phyloP scores from a whole-genome alignment of 805 yeast genomes.

The Yarrowia deformans region DNA sequence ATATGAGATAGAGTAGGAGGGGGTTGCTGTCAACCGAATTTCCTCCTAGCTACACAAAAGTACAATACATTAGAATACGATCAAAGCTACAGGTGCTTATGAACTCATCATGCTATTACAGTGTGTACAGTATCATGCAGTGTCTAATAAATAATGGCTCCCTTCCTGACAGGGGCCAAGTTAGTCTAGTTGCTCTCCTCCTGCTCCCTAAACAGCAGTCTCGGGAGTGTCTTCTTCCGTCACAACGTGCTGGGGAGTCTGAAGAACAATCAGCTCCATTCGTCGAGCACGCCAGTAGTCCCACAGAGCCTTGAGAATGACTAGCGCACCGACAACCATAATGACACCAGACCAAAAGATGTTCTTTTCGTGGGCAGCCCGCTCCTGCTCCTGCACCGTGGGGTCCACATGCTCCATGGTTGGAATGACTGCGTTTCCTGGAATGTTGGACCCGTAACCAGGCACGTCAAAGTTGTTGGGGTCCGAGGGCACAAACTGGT shows the following conservation, averaged over 20 bases:
- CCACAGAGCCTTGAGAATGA: slow-evolving; percentile 69
- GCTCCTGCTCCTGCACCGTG: slow-evolving; percentile 32
- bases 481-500: slow-evolving; percentile 60
- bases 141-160: slow-evolving; percentile 33
- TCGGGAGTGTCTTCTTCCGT: slow-evolving; percentile 36
- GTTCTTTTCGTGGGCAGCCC: slow-evolving; percentile 20
- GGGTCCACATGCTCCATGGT: slow-evolving; percentile 40
- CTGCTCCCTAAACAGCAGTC: slow-evolving; percentile 26
- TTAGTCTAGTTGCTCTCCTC: slow-evolving; percentile 8
- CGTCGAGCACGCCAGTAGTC: slow-evolving; percentile 79
- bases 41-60: too few relatives aligned
- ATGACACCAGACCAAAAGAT: slow-evolving; percentile 47
- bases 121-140: slow-evolving; percentile 22
- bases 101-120: slow-evolving; percentile 7
- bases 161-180: slow-evolving; percentile 14
- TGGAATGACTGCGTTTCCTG: slow-evolving; percentile 42
- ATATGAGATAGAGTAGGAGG: too few relatives aligned
- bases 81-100: too few relatives aligned
- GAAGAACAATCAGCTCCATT: slow-evolving; percentile 69
- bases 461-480: slow-evolving; percentile 64
- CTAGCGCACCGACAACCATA: slow-evolving; percentile 70
- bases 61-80: too few relatives aligned
- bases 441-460: slow-evolving; percentile 42
- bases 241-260: slow-evolving; percentile 33
- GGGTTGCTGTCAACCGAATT: too few relatives aligned